Base-by-base conservation (phyloP, 441 rosid genomes). In the Francoa sonchifolia region DNA sequence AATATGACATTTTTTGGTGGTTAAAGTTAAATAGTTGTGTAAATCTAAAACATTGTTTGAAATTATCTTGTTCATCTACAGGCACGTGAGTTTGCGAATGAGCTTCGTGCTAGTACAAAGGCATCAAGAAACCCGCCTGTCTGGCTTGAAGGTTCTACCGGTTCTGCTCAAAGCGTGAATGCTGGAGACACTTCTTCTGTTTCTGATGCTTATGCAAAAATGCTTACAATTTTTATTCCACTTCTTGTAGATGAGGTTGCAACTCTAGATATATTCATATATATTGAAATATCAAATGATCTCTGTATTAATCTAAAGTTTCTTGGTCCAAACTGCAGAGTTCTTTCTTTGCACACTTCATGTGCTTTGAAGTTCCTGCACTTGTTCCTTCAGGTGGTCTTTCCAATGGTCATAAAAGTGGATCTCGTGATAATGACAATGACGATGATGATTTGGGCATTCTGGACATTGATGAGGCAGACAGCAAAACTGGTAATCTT, bases 51-150 rank as follows among this genome's bases (percentile, higher is more conserved):
- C n/a, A n/a, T n/a, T n/a, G n/a, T n/a, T n/a, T 30, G 51, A 57
- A 47, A 23, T 27, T 30, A n/a, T 57, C 14, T 39, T 41, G 14
- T 51, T 33, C 18, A 22, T 63, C 44, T 59, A 20, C 73, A 93
- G 99, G 97, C 99, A 62, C 97, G 97, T 32, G 99, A 93, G 62
- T 93, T 82, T 50, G 95, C 97, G 25, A 93, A 88, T 59, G 99
- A 93, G 78, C 99, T 93, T 56, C 99, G 99, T 66, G 94, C 97
- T 55, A 77, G 97, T 63, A 93, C 99, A 55, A 93, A 93, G 72
- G 96, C 94, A 51, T 74, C 97, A 42, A 76, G 87, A 63, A 87
- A 82, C 61, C 97, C 99, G 50, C 69, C 89, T 34, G 81, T 79
- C 46, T 87, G 95, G 95, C 93, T 93, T 59, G 99, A 92, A 71